Evolutionary conservation across 2,329 filamentous ascomycete genomes (phyloP).

Genomic region (Rasamsonia emersonii): DNA sequence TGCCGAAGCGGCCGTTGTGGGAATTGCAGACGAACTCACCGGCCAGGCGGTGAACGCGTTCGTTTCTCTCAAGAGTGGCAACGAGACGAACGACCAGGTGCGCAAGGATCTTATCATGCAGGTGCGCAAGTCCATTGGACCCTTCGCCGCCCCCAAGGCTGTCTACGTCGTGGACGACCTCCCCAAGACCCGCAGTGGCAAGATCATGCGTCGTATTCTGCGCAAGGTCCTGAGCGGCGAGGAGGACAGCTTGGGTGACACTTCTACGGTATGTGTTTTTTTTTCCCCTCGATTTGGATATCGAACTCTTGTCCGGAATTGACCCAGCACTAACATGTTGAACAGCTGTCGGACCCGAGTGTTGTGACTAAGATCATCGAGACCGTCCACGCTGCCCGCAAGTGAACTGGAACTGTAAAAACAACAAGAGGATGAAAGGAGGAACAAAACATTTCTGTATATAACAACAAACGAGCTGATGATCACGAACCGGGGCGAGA

Average conservation of each 20-base stretch:
- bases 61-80: slow-evolving; percentile 80
- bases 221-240: slow-evolving; percentile 96
- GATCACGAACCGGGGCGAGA: too few relatives aligned
- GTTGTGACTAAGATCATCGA: slow-evolving; percentile 87
- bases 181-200: slow-evolving; percentile 93
- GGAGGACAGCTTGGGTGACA: slow-evolving; percentile 94
- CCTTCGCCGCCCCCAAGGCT: slow-evolving; percentile 92
- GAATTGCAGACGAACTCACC: slow-evolving; percentile 84
- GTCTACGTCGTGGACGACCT: slow-evolving; percentile 87
- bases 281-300: slow-evolving; percentile 9
- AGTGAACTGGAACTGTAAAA: slow-evolving; percentile 14
- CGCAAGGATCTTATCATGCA: slow-evolving; percentile 92
- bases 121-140: slow-evolving; percentile 93
- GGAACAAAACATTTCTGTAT: not conserved
- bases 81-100: slow-evolving; percentile 66
- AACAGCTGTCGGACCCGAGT: slow-evolving; percentile 74
- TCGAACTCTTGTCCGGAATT: too few relatives aligned
- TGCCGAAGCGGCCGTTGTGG: slow-evolving; percentile 91
- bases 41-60: slow-evolving; percentile 98
- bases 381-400: slow-evolving; percentile 53
- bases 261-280: slow-evolving; percentile 62
- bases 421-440: not conserved
- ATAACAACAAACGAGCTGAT: too few relatives aligned
- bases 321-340: too few relatives aligned
- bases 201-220: slow-evolving; percentile 97